Base-by-base conservation (phyloP, 768 basidiomycete species). In the Clathrus columnatus region DNA sequence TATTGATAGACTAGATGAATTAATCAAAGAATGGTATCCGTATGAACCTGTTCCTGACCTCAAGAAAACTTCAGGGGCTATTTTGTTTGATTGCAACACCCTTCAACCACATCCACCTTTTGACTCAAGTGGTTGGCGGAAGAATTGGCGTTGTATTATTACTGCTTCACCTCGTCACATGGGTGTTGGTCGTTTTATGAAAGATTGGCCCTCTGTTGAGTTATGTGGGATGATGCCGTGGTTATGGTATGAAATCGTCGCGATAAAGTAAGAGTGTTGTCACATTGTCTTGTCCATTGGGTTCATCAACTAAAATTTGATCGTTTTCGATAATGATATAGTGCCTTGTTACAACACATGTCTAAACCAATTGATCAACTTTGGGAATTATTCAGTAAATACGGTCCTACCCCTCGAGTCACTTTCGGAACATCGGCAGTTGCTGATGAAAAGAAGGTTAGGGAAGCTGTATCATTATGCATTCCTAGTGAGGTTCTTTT, bases 211-310 rank as follows among this genome's bases (percentile, higher is more conserved):
- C 11, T 28, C 4, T 4, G 26, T 20, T 2, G 26, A 23, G 21
- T 23, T 47, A 47, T 47, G 46, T 47, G 46, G 46, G 46, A 47
- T 47, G 46, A 47, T 47, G 46, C 46, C 26, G 14, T 47, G 46
- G 46, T 47, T 20, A 11, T 47, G 46, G 46, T 28, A 47, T 18
- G 46, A 47, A 28, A 47, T 47, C 10, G 46, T 47, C 14, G 46
- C 46, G 16, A 3, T 28, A 8, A 47, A 47, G 46, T 47, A 47
- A 47, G 46, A 20, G 41, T 11, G 20, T 42, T 42, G 41, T 42
- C 41, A 11, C 20, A 42, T 42, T 42, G 20, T 42, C 11, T 20
- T 42, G 41, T 42, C 41, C 11, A 20, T 42, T 42, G 14, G 14
- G 20, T 20, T 11, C 41, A 42, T 11, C 41, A 11, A 11, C 41